A percentile compares a stretch with the other conserved stretches of the same genome.
Evolutionary conservation across 2,329 filamentous ascomycete species (phyloP).

Genomic region (Diplodia mutila): DNA sequence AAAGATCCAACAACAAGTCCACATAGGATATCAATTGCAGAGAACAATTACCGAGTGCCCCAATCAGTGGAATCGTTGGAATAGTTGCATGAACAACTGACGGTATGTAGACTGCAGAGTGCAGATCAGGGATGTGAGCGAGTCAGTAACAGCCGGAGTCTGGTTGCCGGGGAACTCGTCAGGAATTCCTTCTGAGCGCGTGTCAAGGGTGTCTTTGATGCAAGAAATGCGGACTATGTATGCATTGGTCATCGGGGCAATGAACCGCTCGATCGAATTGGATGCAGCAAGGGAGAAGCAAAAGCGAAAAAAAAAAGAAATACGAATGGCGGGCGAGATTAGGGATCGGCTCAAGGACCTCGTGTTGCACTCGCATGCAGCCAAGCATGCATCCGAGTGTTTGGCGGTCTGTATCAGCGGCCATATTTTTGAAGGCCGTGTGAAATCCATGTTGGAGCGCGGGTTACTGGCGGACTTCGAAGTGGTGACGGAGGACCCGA

Average conservation of each 20-base stretch:
- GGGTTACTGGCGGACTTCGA: neutral
- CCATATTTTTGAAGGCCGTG: neutral
- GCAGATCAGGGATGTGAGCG: neutral
- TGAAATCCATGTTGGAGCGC: neutral
- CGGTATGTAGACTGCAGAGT: neutral
- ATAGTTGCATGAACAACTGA: neutral
- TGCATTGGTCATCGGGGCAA: neutral
- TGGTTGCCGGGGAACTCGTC: neutral
- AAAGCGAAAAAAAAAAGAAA: neutral
- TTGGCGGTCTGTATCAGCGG: constrained; percentile 7
- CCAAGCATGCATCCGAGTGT: neutral
- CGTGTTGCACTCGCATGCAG: constrained; percentile 1
- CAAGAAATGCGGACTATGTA: neutral
- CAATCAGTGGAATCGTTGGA: too few relatives aligned
- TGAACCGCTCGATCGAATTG: neutral
- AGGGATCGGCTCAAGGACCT: constrained; percentile 11
- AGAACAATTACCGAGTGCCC: too few relatives aligned
- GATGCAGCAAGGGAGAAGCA: neutral
- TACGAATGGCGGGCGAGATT: constrained; percentile 11
- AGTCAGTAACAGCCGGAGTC: neutral
- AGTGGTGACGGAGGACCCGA: neutral
- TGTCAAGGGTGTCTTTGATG: neutral
- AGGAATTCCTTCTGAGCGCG: neutral
- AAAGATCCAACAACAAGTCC: too few relatives aligned
- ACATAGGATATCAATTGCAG: too few relatives aligned